These are phyloP conservation scores for Dactylellina haptotyla DNA, from an alignment of 2,329 filamentous ascomycete species.

Conservation along the genomic window DNA sequence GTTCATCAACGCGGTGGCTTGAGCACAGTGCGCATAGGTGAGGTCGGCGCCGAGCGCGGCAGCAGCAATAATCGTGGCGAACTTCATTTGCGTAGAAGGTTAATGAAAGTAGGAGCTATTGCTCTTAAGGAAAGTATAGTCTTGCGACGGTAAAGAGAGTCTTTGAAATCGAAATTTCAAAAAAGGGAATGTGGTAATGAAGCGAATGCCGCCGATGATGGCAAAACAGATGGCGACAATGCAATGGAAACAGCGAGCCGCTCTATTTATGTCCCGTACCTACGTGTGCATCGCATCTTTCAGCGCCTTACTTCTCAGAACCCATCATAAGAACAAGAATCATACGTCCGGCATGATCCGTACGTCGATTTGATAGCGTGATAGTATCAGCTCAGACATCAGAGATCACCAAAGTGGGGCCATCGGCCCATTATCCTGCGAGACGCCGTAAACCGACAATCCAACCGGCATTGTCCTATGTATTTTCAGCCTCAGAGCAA, in stretches of 20 bases:
- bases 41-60: slow-evolving; percentile 16
- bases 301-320: too few species aligned
- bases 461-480: neutral
- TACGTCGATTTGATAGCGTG: too few species aligned
- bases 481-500: neutral
- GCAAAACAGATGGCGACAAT: neutral
- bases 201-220: neutral
- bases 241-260: too few species aligned
- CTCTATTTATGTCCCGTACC: too few species aligned
- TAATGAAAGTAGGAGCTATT: neutral
- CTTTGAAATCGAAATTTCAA: neutral
- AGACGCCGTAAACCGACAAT: neutral
- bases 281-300: too few species aligned
- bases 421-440: too few species aligned
- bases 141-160: neutral
- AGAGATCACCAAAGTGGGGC: too few species aligned
- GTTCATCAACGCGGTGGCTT: neutral
- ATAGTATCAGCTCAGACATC: too few species aligned
- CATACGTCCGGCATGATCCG: too few species aligned
- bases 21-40: neutral
- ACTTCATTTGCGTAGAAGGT: slow-evolving; percentile 21
- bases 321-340: too few species aligned
- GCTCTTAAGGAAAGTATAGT: neutral
- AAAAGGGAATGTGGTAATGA: neutral
- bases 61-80: neutral